These are phyloP conservation scores for Nematodospora valgi DNA, from an alignment of 805 yeast genomes.

Conservation along the genomic window DNA sequence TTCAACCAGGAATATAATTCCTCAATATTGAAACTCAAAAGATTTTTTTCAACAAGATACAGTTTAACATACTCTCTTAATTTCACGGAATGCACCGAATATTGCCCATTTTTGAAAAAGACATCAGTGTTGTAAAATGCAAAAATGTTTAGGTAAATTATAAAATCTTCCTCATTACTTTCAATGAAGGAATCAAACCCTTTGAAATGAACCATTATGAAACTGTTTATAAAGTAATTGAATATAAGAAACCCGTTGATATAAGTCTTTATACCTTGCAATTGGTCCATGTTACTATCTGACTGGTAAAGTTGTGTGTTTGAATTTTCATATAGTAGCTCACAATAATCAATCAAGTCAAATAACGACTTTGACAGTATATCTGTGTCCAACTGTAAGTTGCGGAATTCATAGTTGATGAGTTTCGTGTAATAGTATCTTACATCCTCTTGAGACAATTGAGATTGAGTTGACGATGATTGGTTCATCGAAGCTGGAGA, in stretches of 20 bases:
- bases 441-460: slow-evolving; percentile 9
- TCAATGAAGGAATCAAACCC: slow-evolving; percentile 41
- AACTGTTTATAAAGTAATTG: slow-evolving; percentile 41
- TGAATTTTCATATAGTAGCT: slow-evolving; percentile 30
- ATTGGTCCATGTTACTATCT: slow-evolving; percentile 10
- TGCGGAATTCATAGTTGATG: slow-evolving; percentile 34
- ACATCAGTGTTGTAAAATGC: slow-evolving; percentile 36
- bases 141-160: slow-evolving; percentile 39
- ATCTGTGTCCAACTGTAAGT: slow-evolving; percentile 30
- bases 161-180: slow-evolving; percentile 34
- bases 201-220: slow-evolving; percentile 39
- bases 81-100: slow-evolving; percentile 17
- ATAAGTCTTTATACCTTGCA: slow-evolving; percentile 21
- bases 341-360: slow-evolving; percentile 41
- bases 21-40: slow-evolving; percentile 32
- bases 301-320: slow-evolving; percentile 12
- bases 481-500: no score
- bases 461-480: background rate
- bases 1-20: slow-evolving; percentile 38
- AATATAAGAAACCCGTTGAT: slow-evolving; percentile 38
- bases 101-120: slow-evolving; percentile 16
- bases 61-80: slow-evolving; percentile 6
- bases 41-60: slow-evolving; percentile 26
- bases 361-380: slow-evolving; percentile 32
- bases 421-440: slow-evolving; percentile 21